phyloP scores from a whole-genome alignment of 2,329 filamentous ascomycete species.

The Cercospora sojina region DNA sequence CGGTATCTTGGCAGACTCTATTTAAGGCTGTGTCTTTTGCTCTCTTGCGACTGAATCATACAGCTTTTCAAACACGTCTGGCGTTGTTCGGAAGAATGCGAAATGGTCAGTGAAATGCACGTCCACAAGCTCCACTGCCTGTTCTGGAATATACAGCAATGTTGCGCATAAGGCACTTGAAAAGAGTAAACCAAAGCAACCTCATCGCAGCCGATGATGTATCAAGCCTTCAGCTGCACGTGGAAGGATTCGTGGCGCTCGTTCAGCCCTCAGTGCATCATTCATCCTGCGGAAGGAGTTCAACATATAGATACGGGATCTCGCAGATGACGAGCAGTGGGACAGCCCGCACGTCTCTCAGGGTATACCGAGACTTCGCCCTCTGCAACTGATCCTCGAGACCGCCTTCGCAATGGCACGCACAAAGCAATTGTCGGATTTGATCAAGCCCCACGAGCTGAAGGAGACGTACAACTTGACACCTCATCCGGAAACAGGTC shows the following conservation, averaged over 20 bases:
- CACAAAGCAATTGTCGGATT: not conserved
- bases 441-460: conserved; percentile 13
- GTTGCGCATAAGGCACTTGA: not conserved
- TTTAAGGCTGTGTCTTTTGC: not conserved
- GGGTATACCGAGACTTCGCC: not conserved
- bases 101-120: not conserved
- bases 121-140: not conserved
- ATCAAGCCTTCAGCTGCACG: not conserved
- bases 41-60: not conserved
- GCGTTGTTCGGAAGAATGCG: not conserved
- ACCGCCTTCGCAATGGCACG: not conserved
- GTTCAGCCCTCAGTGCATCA: not conserved
- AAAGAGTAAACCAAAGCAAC: not conserved
- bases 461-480: conserved; percentile 18
- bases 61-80: not conserved
- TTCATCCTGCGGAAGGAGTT: not conserved
- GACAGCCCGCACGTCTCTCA: not conserved
- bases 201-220: not conserved
- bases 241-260: not conserved
- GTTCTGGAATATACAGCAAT: not conserved
- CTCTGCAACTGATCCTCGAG: not conserved
- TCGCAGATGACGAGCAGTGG: not conserved
- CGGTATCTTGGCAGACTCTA: not conserved
- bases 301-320: not conserved
- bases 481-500: conserved; percentile 20